Evolutionary conservation across 1,284 basidiomycete genomes (phyloP), one percentile per base, ranked within the genome.

Genomic region (Rhodofomes roseus): DNA sequence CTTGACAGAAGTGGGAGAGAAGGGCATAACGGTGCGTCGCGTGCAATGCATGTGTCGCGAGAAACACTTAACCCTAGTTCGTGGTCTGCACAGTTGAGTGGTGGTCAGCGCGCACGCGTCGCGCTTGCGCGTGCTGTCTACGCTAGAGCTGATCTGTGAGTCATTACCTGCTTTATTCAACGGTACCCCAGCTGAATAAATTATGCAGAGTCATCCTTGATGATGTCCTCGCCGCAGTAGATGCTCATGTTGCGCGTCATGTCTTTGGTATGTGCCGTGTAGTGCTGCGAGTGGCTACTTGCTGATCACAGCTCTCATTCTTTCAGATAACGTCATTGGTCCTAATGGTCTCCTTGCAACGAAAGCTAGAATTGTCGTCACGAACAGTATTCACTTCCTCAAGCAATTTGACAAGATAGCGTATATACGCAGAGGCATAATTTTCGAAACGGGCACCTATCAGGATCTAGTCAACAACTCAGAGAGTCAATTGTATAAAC

Each of bases 291-390:
- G 11, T 23, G 18, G 20, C 16, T 20, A 27, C 20, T 29, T 18
- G 40, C 20, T 27, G 48, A 41, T 43, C 16, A 51, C 23, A 7
- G 0, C 12, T 39, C 23, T 57, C 34, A 22, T 16, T 75, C 61
- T 70, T 74, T 1, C 74, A 87, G 93, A 96, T 67, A 81, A 92
- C 52, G 93, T 98, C 36, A 90, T 98, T 60, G 96, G 96, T 2
- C 95, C 95, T 1, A 77, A 86, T 56, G 96, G 96, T 59, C 70
- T 98, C 2, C 85, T 98, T 31, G 83, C 89, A 18, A 83, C 84
- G 43, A 96, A 96, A 74, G 94, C 94, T 5, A 82, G 96, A 27
- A 82, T 98, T 55, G 77, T 98, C 2, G 93, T 96, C 60, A 96
- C 95, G 22, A 96, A 98, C 74, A 90, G 90, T 51, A 88, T 98